These are phyloP conservation scores for Penicillium mononematosum DNA, from an alignment of 495 filamentous ascomycete genomes.

Conservation along the genomic window DNA sequence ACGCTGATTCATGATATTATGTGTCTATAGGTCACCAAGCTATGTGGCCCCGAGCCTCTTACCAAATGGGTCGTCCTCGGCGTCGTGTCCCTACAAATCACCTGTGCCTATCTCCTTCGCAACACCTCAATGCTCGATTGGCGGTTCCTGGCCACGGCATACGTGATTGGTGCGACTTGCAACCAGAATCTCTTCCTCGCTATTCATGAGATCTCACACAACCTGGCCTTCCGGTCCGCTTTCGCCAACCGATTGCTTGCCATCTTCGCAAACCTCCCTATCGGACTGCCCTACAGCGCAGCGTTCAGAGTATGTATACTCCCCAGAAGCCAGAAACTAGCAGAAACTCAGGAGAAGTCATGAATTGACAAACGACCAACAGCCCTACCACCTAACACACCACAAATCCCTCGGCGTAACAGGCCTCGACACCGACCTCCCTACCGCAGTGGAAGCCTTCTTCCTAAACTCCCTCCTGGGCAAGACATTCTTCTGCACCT, in stretches of 20 bases:
- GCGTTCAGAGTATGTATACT: constrained; percentile 71
- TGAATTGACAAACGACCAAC: constrained; percentile 13
- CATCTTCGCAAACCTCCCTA: constrained; percentile 91
- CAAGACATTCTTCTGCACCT: constrained; percentile 99
- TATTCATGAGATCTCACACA: constrained; percentile 99
- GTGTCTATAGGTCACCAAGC: constrained; percentile 76
- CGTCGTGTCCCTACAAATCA: constrained; percentile 80
- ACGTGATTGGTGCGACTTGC: constrained; percentile 89
- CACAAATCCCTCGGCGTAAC: constrained; percentile 98
- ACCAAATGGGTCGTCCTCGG: constrained; percentile 89
- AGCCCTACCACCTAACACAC: constrained; percentile 98
- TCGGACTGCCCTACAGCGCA: constrained; percentile 93
- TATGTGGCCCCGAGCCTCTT: constrained; percentile 93
- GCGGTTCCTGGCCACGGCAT: constrained; percentile 80
- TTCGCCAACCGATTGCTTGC: constrained; percentile 81
- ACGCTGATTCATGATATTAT: constrained; percentile 13
- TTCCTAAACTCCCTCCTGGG: constrained; percentile 95
- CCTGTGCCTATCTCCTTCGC: constrained; percentile 76
- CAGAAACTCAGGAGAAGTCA: neutral
- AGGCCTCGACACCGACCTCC: constrained; percentile 94
- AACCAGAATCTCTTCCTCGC: constrained; percentile 99
- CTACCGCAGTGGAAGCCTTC: constrained; percentile 86
- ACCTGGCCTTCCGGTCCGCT: constrained; percentile 88
- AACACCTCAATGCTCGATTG: constrained; percentile 78
- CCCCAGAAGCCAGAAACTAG: too few species aligned